Conservation (phyloP, 768 basidiomycete genomes). For the Megacollybia marginata region DNA sequence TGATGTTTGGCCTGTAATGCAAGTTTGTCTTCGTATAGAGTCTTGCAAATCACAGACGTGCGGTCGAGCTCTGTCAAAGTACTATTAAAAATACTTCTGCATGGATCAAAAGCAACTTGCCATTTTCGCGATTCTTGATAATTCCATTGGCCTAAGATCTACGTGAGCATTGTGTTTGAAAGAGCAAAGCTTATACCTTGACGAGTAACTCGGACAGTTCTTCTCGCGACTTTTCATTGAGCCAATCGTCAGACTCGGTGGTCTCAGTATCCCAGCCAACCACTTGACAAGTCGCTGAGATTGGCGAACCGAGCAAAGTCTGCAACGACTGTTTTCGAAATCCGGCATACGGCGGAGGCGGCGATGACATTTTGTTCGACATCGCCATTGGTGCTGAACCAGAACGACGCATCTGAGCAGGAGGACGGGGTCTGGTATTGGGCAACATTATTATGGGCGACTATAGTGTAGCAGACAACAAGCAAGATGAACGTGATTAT, state of each 20-base stretch:
- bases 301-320: conserved; percentile 29
- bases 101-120: conserved; percentile 29
- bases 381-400: conserved; percentile 19
- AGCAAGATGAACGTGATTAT: no score
- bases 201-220: conserved; percentile 60
- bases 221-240: conserved; percentile 61
- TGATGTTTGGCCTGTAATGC: conserved; percentile 67
- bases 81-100: neutral
- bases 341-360: conserved; percentile 51
- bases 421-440: conserved; percentile 58
- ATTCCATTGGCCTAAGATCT: conserved; percentile 59
- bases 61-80: conserved; percentile 49
- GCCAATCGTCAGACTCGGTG: conserved; percentile 35
- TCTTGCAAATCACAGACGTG: conserved; percentile 64
- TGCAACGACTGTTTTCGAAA: conserved; percentile 14
- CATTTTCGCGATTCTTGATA: conserved; percentile 71
- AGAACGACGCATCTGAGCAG: conserved; percentile 56
- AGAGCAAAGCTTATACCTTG: no score
- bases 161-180: no score
- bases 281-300: conserved; percentile 26
- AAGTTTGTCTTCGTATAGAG: conserved; percentile 60
- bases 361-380: conserved; percentile 25
- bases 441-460: conserved; percentile 6
- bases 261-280: conserved; percentile 18
- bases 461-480: neutral